Evolutionary conservation across 306 rosid species (phyloP), one percentile per base, ranked within the genome.

Genomic region (Pterocarpus santalinus): DNA sequence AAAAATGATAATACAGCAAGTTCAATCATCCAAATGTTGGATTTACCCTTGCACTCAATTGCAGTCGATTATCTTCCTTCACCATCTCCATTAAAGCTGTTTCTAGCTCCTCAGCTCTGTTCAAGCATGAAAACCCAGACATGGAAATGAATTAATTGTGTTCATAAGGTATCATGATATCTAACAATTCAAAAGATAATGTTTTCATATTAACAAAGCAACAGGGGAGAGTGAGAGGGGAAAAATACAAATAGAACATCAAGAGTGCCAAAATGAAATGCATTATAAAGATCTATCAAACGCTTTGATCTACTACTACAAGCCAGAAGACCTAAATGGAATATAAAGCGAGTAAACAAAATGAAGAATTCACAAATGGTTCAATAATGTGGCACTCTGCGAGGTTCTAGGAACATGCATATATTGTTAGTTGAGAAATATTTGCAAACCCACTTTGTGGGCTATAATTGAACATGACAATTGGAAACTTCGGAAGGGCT

Each of bases 61-160:
- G 84, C 77, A 82, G 89, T 60, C 93, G 88, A 76, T 95, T 95
- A 84, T 95, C 98, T 82, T 83, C 87, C 86, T 84, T 71, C 82
- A 93, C 97, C 91, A 90, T 90, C 87, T 95, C 99, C 97, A 91
- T 83, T 8, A 93, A 87, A 78, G 98, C 97, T 58, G 97, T 95
- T 90, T 95, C 98, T 71, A 95, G 89, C 88, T 93, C 99, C 84
- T 95, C 97, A 28, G 99, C 89, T 85, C 99, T 95, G 88, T 72
- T 75, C 87, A 87, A 65, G 46, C 62, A 85, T 15, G 73, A 16
- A 66, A 79, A 80, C 63, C 72, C 72, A 75, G 61, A 41, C 69
- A 81, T 49, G 82, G 52, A 82, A 41, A 80, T 80, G 79, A 65
- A 69, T 49, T 65, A n/a, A 75, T 62, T 74, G 5, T 74, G 67